Percentiles rank a stretch among this genome's conserved stretches.
These are phyloP conservation scores for Sordariomycetes sp. DNA, from an alignment of 2,329 filamentous ascomycete species.

Conservation along the genomic window DNA sequence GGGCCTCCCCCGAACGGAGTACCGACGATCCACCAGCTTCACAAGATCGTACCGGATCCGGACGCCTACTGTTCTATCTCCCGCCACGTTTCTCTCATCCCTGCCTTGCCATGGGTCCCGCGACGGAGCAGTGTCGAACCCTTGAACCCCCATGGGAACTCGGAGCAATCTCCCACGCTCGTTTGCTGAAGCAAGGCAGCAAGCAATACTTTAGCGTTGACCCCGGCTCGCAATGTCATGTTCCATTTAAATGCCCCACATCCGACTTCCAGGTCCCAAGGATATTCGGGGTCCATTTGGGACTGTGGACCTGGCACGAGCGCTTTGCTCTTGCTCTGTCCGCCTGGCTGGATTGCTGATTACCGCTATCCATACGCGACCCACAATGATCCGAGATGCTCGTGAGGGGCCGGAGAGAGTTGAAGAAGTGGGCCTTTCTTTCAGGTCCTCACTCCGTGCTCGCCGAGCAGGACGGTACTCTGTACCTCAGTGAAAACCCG, in stretches of 20 bases:
- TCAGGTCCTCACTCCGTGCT: background rate
- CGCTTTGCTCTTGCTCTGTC: background rate
- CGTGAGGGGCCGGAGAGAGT: background rate
- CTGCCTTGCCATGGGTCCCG: no score
- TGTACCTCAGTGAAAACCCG: background rate
- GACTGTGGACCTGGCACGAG: background rate
- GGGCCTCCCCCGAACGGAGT: no score
- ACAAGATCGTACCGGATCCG: no score
- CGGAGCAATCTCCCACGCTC: background rate
- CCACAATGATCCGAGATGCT: background rate
- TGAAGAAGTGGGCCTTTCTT: background rate
- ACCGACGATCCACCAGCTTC: no score
- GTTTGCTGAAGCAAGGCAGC: background rate
- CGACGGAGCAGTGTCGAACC: no score
- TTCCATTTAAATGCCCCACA: background rate
- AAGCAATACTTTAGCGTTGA: background rate
- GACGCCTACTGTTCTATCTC: no score
- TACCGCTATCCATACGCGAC: background rate
- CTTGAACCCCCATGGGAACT: background rate
- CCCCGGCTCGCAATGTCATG: background rate
- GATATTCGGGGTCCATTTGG: background rate
- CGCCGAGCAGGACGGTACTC: background rate
- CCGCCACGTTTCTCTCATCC: no score
- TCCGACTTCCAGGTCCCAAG: background rate
- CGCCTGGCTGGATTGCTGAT: background rate